phyloP scores from a whole-genome alignment of 2,329 filamentous ascomycete species.

The Bimuria novae-zelandiae region DNA sequence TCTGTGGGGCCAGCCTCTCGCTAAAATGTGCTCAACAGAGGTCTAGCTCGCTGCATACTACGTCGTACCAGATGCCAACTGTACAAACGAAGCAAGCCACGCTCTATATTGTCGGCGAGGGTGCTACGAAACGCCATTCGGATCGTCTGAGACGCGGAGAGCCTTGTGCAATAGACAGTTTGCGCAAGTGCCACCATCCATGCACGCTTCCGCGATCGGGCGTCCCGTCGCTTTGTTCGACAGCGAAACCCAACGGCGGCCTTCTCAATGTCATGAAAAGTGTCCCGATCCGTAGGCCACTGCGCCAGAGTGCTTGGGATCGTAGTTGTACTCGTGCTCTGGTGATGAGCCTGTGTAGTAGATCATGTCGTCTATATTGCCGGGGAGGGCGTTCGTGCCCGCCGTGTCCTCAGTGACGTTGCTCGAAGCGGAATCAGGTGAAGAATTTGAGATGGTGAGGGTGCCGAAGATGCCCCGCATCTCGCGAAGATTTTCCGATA shows the following conservation, averaged over 20 bases:
- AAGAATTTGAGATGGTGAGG: constrained; percentile 45
- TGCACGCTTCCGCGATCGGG: constrained; percentile 12
- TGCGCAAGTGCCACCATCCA: constrained; percentile 12
- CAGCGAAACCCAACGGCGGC: background rate
- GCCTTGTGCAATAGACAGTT: constrained; percentile 28
- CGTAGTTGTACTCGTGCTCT: constrained; percentile 30
- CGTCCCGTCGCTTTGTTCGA: constrained; percentile 14
- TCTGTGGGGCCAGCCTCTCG: constrained; percentile 13
- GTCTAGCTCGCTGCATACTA: constrained; percentile 16
- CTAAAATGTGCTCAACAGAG: constrained; percentile 25
- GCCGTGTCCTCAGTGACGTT: constrained; percentile 29
- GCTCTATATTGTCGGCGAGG: constrained; percentile 24
- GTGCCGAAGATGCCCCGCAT: constrained; percentile 69
- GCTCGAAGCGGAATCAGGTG: constrained; percentile 33
- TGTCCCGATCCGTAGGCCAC: constrained; percentile 21
- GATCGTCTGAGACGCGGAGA: constrained; percentile 18
- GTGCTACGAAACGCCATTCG: constrained; percentile 35
- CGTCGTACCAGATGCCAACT: constrained; percentile 11
- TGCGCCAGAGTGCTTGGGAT: constrained; percentile 24
- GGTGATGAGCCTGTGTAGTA: constrained; percentile 31
- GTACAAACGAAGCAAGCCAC: constrained; percentile 24
- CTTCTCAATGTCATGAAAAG: constrained; percentile 22
- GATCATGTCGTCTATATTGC: constrained; percentile 22
- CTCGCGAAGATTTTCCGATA: constrained; percentile 70
- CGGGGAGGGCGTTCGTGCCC: constrained; percentile 11